Evolutionary conservation across 345 rosid species (phyloP), one percentile per base, ranked within the genome.

Genomic region (Orychophragmus violaceus): DNA sequence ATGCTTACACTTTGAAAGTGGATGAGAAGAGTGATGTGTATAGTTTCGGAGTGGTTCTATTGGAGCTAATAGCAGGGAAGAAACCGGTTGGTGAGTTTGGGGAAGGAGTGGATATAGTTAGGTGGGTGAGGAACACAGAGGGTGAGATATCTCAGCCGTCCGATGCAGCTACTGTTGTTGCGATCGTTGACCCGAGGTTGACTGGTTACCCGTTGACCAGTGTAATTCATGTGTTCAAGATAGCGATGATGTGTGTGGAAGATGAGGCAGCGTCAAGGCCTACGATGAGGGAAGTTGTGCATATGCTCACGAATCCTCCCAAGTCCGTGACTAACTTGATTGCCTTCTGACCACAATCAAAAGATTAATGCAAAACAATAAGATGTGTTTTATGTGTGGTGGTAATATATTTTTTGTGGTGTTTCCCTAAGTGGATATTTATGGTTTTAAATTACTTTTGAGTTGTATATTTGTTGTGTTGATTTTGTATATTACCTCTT

Each of bases 1-100:
- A 92, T 69, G 98, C 98, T 0, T 89, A 92, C 78, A 92, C 96
- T 0, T 61, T 89, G 77, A 92, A 83, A 58, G 93, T 92, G 56
- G 96, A 89, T 17, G 89, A 86, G 85, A 92, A 92, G 71, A 89
- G 95, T 44, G 98, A 92, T 53, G 98, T 92, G 16, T 92, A 92
- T 69, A 92, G 98, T 51, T 89, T 89, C 10, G 96, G 98, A 0
- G 98, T 92, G 0, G 88, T 92, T 44, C 66, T 92, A 48, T 64
- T 92, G 75, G 98, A 92, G 82, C 78, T 92, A 28, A 78, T 92
- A 59, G 79, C 93, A 0, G 98, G 98, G 17, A 80, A 85, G 51
- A 87, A 70, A 82, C 96, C 98, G 0, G 95, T 92, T 23, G 96
- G 98, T 25, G 95, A 86, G 37, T 89, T 92, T 55, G 98, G 93